These are phyloP conservation scores for Plantago lanceolata DNA, from an alignment of 305 asterid genomes.

Conservation along the genomic window DNA sequence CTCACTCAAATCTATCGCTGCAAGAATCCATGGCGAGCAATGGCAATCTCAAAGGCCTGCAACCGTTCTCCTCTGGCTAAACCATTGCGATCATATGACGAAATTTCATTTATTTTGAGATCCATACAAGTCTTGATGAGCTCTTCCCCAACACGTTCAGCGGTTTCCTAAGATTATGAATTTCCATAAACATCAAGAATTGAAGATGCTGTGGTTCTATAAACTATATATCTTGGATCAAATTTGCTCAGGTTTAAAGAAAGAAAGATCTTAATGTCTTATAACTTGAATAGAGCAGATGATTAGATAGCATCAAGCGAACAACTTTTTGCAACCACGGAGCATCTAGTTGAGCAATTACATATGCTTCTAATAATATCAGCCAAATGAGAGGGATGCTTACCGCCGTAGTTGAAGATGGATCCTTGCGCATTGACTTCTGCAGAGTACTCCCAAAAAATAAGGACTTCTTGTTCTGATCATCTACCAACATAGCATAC, in stretches of 20 bases:
- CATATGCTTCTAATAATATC: background rate
- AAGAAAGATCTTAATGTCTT: background rate
- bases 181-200: background rate
- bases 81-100: conserved; percentile 76
- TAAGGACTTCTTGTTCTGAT: conserved; percentile 69
- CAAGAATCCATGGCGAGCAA: conserved; percentile 74
- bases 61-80: conserved; percentile 72
- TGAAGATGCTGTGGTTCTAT: background rate
- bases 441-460: conserved; percentile 76
- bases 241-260: background rate
- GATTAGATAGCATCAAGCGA: background rate
- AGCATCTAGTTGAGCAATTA: background rate
- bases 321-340: background rate
- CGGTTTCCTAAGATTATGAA: conserved; percentile 58
- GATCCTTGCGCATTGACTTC: conserved; percentile 53
- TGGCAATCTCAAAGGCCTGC: conserved; percentile 72
- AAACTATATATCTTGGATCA: background rate
- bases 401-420: conserved; percentile 54
- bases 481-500: conserved; percentile 76
- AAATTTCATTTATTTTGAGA: conserved; percentile 63
- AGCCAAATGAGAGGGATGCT: conserved; percentile 26
- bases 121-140: conserved; percentile 64
- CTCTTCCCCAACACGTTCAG: conserved; percentile 71
- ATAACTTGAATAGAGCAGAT: background rate
- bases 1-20: conserved; percentile 30